Conservation (phyloP, 2,329 filamentous ascomycete species). For the Colletotrichum nymphaeae region DNA sequence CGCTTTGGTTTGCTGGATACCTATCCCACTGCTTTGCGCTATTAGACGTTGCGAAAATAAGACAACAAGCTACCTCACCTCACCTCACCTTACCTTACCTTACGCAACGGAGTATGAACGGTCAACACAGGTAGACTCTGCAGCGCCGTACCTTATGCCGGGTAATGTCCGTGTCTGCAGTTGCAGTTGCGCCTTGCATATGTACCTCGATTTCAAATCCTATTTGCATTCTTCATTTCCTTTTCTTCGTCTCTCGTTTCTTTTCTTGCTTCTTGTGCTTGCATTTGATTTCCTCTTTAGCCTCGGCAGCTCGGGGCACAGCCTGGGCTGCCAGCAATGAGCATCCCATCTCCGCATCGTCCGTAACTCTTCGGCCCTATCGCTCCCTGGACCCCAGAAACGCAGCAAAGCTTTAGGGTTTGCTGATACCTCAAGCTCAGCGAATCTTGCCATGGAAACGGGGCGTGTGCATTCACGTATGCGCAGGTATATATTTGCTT, state of each 20-base stretch:
- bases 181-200: not conserved
- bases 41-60: no score
- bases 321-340: not conserved
- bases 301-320: not conserved
- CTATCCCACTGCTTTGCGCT: no score
- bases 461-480: no score
- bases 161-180: not conserved
- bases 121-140: not conserved
- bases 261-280: not conserved
- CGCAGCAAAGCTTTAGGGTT: not conserved
- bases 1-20: no score
- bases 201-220: not conserved
- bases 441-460: no score
- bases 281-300: not conserved
- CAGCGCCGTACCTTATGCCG: not conserved
- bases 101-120: not conserved
- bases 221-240: not conserved
- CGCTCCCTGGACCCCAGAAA: not conserved
- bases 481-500: no score
- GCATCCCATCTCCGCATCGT: conserved; percentile 11
- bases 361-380: not conserved
- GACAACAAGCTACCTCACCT: no score
- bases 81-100: no score
- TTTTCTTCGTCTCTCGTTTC: not conserved
- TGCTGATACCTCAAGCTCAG: conserved; percentile 3